phyloP scores from a whole-genome alignment of 2,329 filamentous ascomycete species.

The Aspergillus aculeatus region DNA sequence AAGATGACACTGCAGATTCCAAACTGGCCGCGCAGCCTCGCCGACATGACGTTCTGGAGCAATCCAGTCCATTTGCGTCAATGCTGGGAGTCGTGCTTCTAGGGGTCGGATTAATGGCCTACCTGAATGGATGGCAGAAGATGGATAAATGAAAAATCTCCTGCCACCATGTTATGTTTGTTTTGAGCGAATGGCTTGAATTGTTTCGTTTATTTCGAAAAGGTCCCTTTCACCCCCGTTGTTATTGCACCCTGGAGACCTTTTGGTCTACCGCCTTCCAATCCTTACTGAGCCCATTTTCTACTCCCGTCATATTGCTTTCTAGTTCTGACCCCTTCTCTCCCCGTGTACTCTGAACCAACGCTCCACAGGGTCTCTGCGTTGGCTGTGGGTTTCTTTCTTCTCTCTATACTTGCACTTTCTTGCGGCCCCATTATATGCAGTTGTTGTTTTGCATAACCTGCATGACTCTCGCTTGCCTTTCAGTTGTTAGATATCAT shows the following conservation, averaged over 20 bases:
- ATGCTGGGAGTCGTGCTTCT: slow-evolving; percentile 79
- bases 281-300: slow-evolving; percentile 15
- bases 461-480: slow-evolving; percentile 23
- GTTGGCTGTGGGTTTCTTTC: slow-evolving; percentile 16
- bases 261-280: slow-evolving; percentile 15
- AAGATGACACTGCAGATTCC: slow-evolving; percentile 42
- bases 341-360: slow-evolving; percentile 15
- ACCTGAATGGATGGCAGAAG: slow-evolving; percentile 78
- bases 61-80: slow-evolving; percentile 72
- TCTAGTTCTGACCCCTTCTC: slow-evolving; percentile 11
- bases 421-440: slow-evolving; percentile 16
- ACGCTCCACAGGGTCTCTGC: slow-evolving; percentile 11
- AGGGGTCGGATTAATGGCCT: slow-evolving; percentile 81
- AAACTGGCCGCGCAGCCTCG: slow-evolving; percentile 41
- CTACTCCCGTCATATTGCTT: slow-evolving; percentile 13
- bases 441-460: slow-evolving; percentile 32
- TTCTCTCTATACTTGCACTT: slow-evolving; percentile 14
- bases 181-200: neutral
- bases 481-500: slow-evolving; percentile 17
- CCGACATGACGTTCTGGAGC: slow-evolving; percentile 44
- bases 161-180: slow-evolving; percentile 6
- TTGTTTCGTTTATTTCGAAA: neutral
- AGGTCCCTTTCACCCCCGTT: neutral
- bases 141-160: slow-evolving; percentile 44
- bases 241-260: neutral